Base-by-base conservation (phyloP, 805 yeast genomes). In the Myxozyma sirexii region DNA sequence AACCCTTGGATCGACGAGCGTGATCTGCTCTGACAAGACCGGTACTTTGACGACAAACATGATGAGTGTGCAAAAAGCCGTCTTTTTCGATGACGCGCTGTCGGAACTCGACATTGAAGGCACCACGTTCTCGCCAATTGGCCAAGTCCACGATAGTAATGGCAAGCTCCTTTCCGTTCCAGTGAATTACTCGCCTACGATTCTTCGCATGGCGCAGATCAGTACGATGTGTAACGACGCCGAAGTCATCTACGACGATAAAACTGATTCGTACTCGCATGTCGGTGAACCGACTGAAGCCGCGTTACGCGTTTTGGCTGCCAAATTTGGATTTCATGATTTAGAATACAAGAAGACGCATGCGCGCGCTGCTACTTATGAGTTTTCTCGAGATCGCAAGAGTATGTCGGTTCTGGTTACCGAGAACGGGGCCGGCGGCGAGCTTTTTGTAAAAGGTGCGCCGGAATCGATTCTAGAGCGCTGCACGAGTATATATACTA, bases 221-320 rank as follows among this genome's bases (percentile, higher is more conserved):
- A 76, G 79, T 23, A 73, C 77, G 54, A 70, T 78, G 53, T 79
- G 82, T 29, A 71, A 76, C n/a, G 73, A 77, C 24, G 68, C 73
- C 24, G 69, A 69, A 59, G 26, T 73, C 23, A 67, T 63, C 3
- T 60, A 64, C 47, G 74, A 76, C 56, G 72, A 66, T 37, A 70
- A 69, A 29, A 66, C 71, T 29, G 74, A 71, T 4, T 74, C 74
- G 45, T 54, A 63, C 54, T 52, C 68, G 17, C 69, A 71, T 31
- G 69, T 76, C 65, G 85, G 85, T 51, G 85, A 82, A 68, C 84
- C 85, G 29, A 82, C 85, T 6, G 85, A 82, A 69, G 78, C 80
- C 45, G 79, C 79, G 7, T 73, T 79, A 37, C 78, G 78, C 57
- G 80, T 80, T 2, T 74, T 75, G 53, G 72, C 76, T 13, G 72